A percentile compares a stretch with the other conserved stretches of the same genome.
phyloP scores from a whole-genome alignment of 345 rosid genomes.

The Eucalyptus caleyi region DNA sequence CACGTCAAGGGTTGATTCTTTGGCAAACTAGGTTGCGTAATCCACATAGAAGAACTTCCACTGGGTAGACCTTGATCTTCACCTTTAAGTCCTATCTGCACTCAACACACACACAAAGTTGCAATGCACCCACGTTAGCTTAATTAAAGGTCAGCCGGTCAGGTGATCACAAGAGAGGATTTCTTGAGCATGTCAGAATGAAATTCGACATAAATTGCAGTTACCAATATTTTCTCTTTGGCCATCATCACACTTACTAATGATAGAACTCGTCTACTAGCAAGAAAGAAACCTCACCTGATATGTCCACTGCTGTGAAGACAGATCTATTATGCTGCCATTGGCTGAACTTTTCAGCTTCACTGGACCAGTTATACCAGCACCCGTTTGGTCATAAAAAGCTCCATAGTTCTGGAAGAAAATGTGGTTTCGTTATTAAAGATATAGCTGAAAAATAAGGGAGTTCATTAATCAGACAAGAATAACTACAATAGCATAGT shows the following conservation, averaged over 20 bases:
- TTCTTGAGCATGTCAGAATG: background rate
- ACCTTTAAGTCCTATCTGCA: slow-evolving; percentile 83
- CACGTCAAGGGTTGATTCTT: slow-evolving; percentile 70
- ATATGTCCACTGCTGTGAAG: slow-evolving; percentile 76
- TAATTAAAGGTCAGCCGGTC: background rate
- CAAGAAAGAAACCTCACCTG: slow-evolving; percentile 35
- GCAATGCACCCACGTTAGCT: background rate
- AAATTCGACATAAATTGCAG: background rate
- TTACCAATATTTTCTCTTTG: background rate
- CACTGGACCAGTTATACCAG: slow-evolving; percentile 93
- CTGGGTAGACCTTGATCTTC: slow-evolving; percentile 55
- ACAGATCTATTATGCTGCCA: slow-evolving; percentile 45
- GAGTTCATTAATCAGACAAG: background rate
- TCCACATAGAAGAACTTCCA: slow-evolving; percentile 68
- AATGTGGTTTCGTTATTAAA: background rate
- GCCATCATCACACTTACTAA: background rate
- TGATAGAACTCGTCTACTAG: background rate
- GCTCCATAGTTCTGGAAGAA: slow-evolving; percentile 79
- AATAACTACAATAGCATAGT: background rate
- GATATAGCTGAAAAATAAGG: background rate
- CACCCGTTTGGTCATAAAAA: slow-evolving; percentile 60
- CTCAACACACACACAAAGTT: background rate
- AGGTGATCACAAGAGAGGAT: background rate
- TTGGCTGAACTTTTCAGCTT: slow-evolving; percentile 40
- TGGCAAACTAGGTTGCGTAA: slow-evolving; percentile 55